Evolutionary conservation across 169 alveolate species (phyloP).

Genomic region (Cryptosporidium viatorum): DNA sequence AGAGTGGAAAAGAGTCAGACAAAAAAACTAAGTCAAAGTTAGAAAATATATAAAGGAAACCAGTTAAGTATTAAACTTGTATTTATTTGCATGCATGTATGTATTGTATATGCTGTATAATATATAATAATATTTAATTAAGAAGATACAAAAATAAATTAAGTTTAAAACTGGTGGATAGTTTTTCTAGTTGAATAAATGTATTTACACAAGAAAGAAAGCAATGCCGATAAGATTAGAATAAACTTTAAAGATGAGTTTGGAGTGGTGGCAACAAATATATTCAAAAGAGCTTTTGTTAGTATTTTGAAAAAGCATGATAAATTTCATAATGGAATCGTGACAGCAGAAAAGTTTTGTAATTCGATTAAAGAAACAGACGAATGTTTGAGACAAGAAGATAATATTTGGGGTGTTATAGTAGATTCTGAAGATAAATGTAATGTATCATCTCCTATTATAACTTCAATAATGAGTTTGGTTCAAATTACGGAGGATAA

Average conservation of each 20-base stretch:
- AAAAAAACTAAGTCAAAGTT: neutral
- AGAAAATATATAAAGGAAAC: neutral
- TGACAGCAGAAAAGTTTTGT: constrained; percentile 71
- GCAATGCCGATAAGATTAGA: neutral
- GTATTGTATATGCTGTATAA: neutral
- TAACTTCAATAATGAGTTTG: constrained; percentile 57
- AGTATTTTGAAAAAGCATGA: constrained; percentile 31
- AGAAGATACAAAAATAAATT: neutral
- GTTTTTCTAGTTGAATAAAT: neutral
- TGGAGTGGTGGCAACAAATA: neutral
- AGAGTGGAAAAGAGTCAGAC: neutral
- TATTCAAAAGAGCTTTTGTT: constrained; percentile 53
- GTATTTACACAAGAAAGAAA: neutral
- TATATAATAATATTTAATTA: too few relatives aligned
- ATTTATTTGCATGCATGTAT: neutral
- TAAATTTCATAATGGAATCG: constrained; percentile 71
- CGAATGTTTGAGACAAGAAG: constrained; percentile 24
- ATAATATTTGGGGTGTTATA: constrained; percentile 46
- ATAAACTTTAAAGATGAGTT: constrained; percentile 38
- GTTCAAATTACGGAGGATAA: constrained; percentile 60
- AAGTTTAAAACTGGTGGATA: neutral
- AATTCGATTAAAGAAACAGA: constrained; percentile 48
- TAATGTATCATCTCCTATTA: constrained; percentile 34
- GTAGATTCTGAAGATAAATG: constrained; percentile 42
- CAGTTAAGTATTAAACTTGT: neutral